Evolutionary conservation across 306 rosid genomes (phyloP).

Genomic region (Corylus americana): DNA sequence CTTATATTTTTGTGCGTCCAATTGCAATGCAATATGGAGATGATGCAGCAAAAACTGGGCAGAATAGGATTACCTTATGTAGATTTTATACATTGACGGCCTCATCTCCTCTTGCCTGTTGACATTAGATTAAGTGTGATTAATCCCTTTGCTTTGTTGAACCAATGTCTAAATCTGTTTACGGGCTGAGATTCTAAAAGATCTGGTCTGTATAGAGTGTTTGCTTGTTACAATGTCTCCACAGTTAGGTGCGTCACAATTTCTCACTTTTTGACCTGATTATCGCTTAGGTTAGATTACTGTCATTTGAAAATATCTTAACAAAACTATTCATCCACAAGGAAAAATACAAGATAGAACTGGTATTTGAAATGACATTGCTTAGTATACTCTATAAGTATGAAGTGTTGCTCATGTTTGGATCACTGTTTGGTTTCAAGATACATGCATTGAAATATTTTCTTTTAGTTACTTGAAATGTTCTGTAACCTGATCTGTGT

Average conservation of each 20-base stretch:
- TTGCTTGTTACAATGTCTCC: neutral
- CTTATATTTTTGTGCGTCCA: neutral
- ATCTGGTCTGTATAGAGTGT: neutral
- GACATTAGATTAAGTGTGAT: neutral
- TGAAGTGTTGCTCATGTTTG: neutral
- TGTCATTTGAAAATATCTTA: neutral
- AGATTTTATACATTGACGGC: neutral
- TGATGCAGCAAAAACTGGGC: neutral
- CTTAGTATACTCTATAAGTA: neutral
- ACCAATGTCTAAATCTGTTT: neutral
- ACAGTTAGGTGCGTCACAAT: neutral
- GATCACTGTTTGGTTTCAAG: neutral
- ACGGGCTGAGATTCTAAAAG: neutral
- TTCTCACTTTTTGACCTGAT: neutral
- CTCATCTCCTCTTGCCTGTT: neutral
- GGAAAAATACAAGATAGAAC: neutral
- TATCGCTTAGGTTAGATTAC: neutral
- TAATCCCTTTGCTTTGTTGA: neutral
- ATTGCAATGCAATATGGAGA: neutral
- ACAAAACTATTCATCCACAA: neutral
- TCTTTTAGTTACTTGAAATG: neutral
- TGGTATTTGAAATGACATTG: neutral
- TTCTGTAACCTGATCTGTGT: neutral
- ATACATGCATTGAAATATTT: neutral
- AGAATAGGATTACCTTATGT: neutral